A percentile compares a stretch with the other conserved stretches of the same genome.
These are phyloP conservation scores for Aspergillus cristatus DNA, from an alignment of 495 filamentous ascomycete species.

Conservation along the genomic window DNA sequence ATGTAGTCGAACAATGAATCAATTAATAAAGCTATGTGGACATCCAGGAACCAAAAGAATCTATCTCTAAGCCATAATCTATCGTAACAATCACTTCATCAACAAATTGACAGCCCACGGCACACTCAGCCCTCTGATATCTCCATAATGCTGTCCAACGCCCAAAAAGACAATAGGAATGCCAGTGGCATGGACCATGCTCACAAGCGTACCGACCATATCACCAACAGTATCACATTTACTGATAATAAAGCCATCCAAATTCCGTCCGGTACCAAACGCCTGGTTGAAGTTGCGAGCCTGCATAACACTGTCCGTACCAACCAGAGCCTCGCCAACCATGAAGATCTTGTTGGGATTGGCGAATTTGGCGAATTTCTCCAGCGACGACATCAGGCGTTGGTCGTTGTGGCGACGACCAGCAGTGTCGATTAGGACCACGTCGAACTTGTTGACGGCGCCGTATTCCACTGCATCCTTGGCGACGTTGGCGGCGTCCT, in stretches of 20 bases:
- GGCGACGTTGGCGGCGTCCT: conserved; percentile 90
- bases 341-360: conserved; percentile 97
- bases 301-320: conserved; percentile 88
- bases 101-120: conserved; percentile 80
- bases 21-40: too few relatives aligned
- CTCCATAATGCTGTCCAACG: conserved; percentile 94
- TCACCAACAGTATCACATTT: conserved; percentile 98
- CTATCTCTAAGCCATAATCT: background rate
- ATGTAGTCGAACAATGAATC: too few relatives aligned
- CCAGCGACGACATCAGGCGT: conserved; percentile 85
- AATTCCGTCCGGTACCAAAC: conserved; percentile 68
- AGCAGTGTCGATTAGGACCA: conserved; percentile 94
- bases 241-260: conserved; percentile 95
- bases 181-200: conserved; percentile 94
- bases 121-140: conserved; percentile 87
- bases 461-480: conserved; percentile 84
- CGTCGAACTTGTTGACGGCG: conserved; percentile 67
- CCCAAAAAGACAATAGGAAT: conserved; percentile 92
- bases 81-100: conserved; percentile 41
- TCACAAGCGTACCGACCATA: conserved; percentile 95
- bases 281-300: conserved; percentile 90
- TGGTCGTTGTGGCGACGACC: conserved; percentile 92
- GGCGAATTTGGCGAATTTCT: conserved; percentile 95
- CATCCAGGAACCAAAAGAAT: too few relatives aligned
- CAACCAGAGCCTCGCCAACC: conserved; percentile 96